phyloP scores from a whole-genome alignment of 2,329 filamentous ascomycete species.

The Neonectria faginata region DNA sequence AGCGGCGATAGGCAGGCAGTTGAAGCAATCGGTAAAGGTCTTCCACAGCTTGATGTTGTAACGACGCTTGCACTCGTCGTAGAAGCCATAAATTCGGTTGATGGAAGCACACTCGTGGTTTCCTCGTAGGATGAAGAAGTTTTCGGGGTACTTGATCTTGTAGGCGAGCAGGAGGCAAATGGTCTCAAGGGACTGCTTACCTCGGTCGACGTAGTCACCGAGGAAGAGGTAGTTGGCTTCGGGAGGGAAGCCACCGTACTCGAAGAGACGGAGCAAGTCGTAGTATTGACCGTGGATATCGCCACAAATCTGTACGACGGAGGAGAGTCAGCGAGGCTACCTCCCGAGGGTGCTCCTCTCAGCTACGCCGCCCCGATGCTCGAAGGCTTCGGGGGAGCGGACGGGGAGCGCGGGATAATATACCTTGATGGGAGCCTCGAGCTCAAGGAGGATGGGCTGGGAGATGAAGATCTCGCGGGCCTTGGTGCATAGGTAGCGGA shows the following conservation, averaged over 20 bases:
- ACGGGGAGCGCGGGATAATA: slow-evolving; percentile 41
- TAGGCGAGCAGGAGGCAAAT: slow-evolving; percentile 97
- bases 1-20: slow-evolving; percentile 96
- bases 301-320: slow-evolving; percentile 83
- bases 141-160: slow-evolving; percentile 99
- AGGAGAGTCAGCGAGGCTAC: slow-evolving; percentile 33
- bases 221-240: slow-evolving; percentile 99
- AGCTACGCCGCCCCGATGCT: slow-evolving; percentile 10
- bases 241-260: slow-evolving; percentile 97
- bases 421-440: slow-evolving; percentile 99
- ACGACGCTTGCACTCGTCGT: slow-evolving; percentile 98
- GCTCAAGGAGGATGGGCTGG: slow-evolving; percentile 95
- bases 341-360: slow-evolving; percentile 3
- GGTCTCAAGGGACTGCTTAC: slow-evolving; percentile 98
- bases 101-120: slow-evolving; percentile 99
- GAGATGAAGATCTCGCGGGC: slow-evolving; percentile 99
- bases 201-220: slow-evolving; percentile 97
- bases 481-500: slow-evolving; percentile 97
- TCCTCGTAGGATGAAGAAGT: slow-evolving; percentile 98
- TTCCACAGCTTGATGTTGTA: slow-evolving; percentile 99
- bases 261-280: slow-evolving; percentile 95
- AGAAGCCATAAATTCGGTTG: slow-evolving; percentile 99
- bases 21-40: slow-evolving; percentile 99
- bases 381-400: slow-evolving; percentile 4
- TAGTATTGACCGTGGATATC: slow-evolving; percentile 99